A percentile compares a stretch with the other conserved stretches of the same genome.
phyloP scores from a whole-genome alignment of 2,329 filamentous ascomycete species.

The Ceratocystis papillata region DNA sequence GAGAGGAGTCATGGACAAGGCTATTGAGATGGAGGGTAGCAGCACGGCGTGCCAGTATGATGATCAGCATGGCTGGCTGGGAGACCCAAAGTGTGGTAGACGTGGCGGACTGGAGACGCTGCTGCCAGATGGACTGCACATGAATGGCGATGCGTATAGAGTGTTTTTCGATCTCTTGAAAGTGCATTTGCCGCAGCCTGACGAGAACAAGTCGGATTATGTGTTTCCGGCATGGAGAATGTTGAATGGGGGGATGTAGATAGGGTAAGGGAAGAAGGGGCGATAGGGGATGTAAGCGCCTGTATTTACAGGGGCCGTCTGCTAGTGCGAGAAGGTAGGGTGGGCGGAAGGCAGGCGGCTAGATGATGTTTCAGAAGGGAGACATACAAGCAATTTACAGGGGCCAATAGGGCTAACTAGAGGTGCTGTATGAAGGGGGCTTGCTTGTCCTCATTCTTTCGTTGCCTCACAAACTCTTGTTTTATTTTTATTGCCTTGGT shows the following conservation, averaged over 20 bases:
- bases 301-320: neutral
- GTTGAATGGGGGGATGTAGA: slow-evolving; percentile 20
- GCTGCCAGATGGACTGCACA: slow-evolving; percentile 49
- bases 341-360: neutral
- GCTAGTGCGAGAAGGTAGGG: neutral
- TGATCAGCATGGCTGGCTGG: slow-evolving; percentile 45
- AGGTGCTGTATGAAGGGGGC: neutral
- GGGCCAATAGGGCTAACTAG: neutral
- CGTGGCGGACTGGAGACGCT: slow-evolving; percentile 42
- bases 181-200: slow-evolving; percentile 38
- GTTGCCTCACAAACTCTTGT: too few relatives aligned
- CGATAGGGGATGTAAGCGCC: neutral
- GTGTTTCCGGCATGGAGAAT: slow-evolving; percentile 42
- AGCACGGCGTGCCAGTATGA: slow-evolving; percentile 28
- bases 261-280: neutral
- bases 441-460: neutral
- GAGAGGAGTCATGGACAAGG: slow-evolving; percentile 64
- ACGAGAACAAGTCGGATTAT: slow-evolving; percentile 34
- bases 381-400: neutral
- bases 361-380: neutral
- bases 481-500: too few relatives aligned
- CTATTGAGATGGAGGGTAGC: slow-evolving; percentile 39
- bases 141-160: slow-evolving; percentile 44
- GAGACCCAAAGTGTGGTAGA: slow-evolving; percentile 41
- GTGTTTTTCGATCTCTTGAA: slow-evolving; percentile 41